Evolutionary conservation across 441 rosid genomes (phyloP).

Genomic region (Corymbia calophylla): DNA sequence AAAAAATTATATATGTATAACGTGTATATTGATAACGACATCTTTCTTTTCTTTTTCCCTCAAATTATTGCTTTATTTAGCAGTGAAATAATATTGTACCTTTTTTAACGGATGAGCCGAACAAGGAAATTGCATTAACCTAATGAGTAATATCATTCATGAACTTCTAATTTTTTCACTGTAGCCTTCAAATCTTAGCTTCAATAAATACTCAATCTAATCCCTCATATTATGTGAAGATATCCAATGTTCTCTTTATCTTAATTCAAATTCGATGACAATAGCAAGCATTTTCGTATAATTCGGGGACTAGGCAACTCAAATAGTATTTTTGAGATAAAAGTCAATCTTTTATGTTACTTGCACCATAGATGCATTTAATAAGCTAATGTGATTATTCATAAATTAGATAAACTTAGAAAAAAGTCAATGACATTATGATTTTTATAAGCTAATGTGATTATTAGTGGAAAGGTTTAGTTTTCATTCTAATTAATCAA

Average conservation of each 20-base stretch:
- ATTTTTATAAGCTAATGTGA: too few species aligned
- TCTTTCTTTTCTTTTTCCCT: not conserved
- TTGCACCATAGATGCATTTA: too few species aligned
- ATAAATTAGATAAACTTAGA: not conserved
- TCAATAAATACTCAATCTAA: too few species aligned
- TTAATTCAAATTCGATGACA: too few species aligned
- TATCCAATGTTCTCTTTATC: too few species aligned
- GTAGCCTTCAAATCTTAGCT: rapidly evolving
- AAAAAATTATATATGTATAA: too few species aligned
- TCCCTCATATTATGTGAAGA: too few species aligned
- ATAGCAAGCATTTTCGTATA: not conserved
- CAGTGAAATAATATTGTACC: not conserved
- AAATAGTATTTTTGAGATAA: not conserved
- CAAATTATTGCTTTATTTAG: not conserved
- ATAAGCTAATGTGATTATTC: not conserved
- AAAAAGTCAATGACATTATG: not conserved
- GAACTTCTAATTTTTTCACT: rapidly evolving
- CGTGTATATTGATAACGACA: not conserved
- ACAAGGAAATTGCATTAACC: not conserved
- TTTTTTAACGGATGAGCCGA: not conserved
- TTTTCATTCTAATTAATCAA: not conserved
- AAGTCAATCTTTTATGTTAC: not conserved
- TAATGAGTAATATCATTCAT: rapidly evolving
- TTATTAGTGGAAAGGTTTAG: not conserved
- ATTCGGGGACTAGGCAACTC: too few species aligned